Evolutionary conservation across 441 rosid species (phyloP).

Genomic region (Adansonia rubrostipa): DNA sequence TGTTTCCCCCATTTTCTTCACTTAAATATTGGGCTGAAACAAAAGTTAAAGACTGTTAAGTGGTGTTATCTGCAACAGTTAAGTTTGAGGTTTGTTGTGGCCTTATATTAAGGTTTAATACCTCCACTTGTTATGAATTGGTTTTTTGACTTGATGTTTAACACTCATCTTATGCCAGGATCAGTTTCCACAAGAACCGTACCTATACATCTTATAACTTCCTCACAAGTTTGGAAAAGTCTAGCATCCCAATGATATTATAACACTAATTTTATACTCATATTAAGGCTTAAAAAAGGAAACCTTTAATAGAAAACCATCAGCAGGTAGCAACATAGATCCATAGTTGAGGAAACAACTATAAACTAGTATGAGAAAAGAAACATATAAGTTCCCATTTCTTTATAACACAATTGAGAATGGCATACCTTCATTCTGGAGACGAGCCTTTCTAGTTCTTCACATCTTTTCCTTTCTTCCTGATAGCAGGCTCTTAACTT

Average conservation of each 20-base stretch:
- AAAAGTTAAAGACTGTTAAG: background rate
- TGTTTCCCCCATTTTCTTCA: background rate
- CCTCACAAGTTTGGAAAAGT: background rate
- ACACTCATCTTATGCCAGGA: background rate
- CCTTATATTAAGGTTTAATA: background rate
- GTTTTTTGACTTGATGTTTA: background rate
- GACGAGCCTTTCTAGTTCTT: constrained; percentile 52
- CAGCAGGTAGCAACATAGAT: background rate
- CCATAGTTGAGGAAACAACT: background rate
- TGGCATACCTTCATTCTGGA: constrained; percentile 59
- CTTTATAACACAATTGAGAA: background rate
- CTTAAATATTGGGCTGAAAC: background rate
- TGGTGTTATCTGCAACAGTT: background rate
- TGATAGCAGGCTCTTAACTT: constrained; percentile 43
- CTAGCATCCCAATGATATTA: background rate
- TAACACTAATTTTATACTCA: constrained; percentile 5
- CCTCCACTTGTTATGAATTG: background rate
- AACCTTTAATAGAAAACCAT: constrained; percentile 3
- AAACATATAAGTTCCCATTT: background rate
- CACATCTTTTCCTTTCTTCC: constrained; percentile 56
- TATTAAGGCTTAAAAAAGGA: background rate
- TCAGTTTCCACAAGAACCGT: background rate
- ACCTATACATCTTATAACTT: background rate
- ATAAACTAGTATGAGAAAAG: background rate
- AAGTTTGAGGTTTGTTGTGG: background rate